Evolutionary conservation across 1,284 basidiomycete genomes (phyloP), one percentile per base, ranked within the genome.

Genomic region (Calocybe gambosa): DNA sequence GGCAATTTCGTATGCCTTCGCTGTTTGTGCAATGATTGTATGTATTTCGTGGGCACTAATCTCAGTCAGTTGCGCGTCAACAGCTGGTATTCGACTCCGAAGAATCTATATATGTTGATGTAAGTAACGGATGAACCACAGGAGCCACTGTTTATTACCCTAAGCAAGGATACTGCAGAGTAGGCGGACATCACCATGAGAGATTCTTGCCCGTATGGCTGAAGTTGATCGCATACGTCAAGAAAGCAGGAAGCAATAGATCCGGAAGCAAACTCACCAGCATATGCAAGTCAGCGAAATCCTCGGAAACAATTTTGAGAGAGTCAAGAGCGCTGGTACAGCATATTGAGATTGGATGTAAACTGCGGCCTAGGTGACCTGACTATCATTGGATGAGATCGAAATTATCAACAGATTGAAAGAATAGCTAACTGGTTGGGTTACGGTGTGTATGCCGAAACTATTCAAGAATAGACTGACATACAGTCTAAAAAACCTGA

Each of bases 181-280:
- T 90, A 90, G 13, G 86, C 88, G 12, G 84, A 85, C 87, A 90
- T 90, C 38, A 85, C 77, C 3, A 83, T 82, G 50, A 87, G 78
- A 3, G 84, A 81, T 58, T 90, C 88, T 66, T 90, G 88, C 7
- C 83, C 77, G 55, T 90, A 90, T 43, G 82, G 81, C 87, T 89
- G 59, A 41, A 34, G 40, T 42, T 6, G 31, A 44, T 47, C 16
- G 20, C 15, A 33, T 15, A 16, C 20, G 13, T n/a, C 34, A 5
- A 18, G 41, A 31, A 29, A 8, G 21, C 20, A 48, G 41, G 13
- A 47, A 47, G 26, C 39, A 31, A 9, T 26, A 26, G 9, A 26
- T 9, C 25, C 36, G 28, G 42, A n/a, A n/a, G n/a, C n/a, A n/a
- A n/a, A 67, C 83, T 46, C 58, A 88, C 87, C 56, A 90, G 73